These are phyloP conservation scores for Trichoderma citrinoviride DNA, from an alignment of 2,329 filamentous ascomycete genomes.

Conservation along the genomic window DNA sequence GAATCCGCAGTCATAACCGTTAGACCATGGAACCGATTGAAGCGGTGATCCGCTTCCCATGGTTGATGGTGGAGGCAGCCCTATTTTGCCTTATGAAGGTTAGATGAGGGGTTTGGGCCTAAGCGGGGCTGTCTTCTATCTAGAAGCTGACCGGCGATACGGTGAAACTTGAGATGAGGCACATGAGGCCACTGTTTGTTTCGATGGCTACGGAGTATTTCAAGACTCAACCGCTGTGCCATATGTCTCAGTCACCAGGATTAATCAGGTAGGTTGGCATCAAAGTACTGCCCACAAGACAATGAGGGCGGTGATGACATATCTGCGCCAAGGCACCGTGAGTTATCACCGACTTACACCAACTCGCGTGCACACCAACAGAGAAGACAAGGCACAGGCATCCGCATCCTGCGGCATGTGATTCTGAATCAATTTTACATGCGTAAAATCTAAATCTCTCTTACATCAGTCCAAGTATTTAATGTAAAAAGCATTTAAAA, in stretches of 20 bases:
- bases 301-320: too few relatives aligned
- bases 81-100: background rate
- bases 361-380: background rate
- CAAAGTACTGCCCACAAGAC: too few relatives aligned
- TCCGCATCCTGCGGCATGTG: background rate
- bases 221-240: too few relatives aligned
- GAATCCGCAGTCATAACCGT: slow-evolving; percentile 24
- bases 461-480: too few relatives aligned
- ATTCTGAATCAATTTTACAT: background rate
- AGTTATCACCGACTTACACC: background rate
- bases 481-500: too few relatives aligned
- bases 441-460: background rate
- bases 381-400: background rate
- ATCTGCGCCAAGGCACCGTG: too few relatives aligned
- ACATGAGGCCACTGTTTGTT: too few relatives aligned
- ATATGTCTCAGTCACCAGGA: too few relatives aligned
- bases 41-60: slow-evolving; percentile 18
- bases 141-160: background rate
- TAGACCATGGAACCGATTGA: slow-evolving; percentile 23
- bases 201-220: too few relatives aligned
- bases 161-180: too few relatives aligned
- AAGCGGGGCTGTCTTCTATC: background rate
- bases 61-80: background rate
- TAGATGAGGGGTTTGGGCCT: background rate
- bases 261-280: too few relatives aligned